A percentile compares a stretch with the other conserved stretches of the same genome.
phyloP scores from a whole-genome alignment of 179 eudicot species.

The Nepenthes alata region DNA sequence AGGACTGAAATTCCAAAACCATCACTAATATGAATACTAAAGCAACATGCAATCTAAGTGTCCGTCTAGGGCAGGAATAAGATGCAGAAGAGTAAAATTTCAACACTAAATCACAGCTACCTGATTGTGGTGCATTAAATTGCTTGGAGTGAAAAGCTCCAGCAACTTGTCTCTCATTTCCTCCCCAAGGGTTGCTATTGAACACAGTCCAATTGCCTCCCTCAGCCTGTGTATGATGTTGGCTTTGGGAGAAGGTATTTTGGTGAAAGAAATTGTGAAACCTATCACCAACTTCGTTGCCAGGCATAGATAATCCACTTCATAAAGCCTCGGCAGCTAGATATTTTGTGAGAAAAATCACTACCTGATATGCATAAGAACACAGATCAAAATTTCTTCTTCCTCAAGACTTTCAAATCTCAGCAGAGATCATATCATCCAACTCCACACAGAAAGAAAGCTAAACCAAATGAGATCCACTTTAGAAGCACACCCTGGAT shows the following conservation, averaged over 20 bases:
- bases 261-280: slow-evolving; percentile 85
- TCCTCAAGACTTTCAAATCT: background rate
- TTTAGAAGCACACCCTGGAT: too few species aligned
- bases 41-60: too few species aligned
- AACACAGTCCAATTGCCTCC: slow-evolving; percentile 54
- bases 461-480: too few species aligned
- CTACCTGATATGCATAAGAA: slow-evolving; percentile 12
- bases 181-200: slow-evolving; percentile 45
- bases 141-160: slow-evolving; percentile 35
- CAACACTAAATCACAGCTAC: slow-evolving; percentile 21
- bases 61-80: background rate
- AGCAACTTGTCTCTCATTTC: slow-evolving; percentile 43
- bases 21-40: too few species aligned
- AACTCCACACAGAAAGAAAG: too few species aligned
- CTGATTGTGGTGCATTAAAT: slow-evolving; percentile 43
- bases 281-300: slow-evolving; percentile 80
- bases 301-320: slow-evolving; percentile 72
- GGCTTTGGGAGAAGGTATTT: slow-evolving; percentile 50
- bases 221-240: slow-evolving; percentile 40
- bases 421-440: background rate
- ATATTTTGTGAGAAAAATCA: slow-evolving; percentile 2
- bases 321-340: slow-evolving; percentile 21
- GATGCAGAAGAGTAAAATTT: background rate
- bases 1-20: too few species aligned
- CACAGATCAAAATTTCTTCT: background rate